Evolutionary conservation across 2,329 filamentous ascomycete genomes (phyloP), one percentile per base, ranked within the genome.

Genomic region (Aspergillus novoparasiticus): DNA sequence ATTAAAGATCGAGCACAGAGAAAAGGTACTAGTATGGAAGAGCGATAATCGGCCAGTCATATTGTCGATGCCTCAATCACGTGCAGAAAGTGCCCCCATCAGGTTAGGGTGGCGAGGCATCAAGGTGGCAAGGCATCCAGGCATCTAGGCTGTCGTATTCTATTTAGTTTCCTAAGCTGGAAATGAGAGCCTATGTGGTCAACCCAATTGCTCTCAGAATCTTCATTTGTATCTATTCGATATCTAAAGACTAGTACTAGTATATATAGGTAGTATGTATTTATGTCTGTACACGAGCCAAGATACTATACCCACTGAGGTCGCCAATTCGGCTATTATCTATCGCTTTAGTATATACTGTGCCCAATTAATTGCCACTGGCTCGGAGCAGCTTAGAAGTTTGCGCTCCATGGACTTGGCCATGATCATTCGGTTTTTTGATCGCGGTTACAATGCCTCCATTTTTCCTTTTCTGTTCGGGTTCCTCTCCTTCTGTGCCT

Each of bases 371-470:
- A 51, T n/a, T 32, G 26, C 2, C 26, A 28, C 48, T 51, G 26
- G 19, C 26, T 51, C 12, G 30, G 39, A 41, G 39, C 6, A 39
- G 71, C 70, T 54, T 50, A 75, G 67, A 63, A 76, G 74, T 66
- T 78, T 76, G 56, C 72, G 76, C 64, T 80, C 76, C 68, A 76
- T 75, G 11, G 71, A 71, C 28, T 80, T 80, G 23, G 77, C 78
- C 62, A 78, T 81, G 48, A 80, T 75, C 66, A 77, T 75, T 60
- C 82, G 74, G 66, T 83, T 84, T 45, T 79, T 79, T 57, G 82
- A 80, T 57, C 80, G 79, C 56, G 81, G 81, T 36, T 81, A 83
- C 50, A 84, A 71, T 43, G 82, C 79, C 73, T 83, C 80, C 79
- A 83, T 82, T 61, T 64, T 9, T 9, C 9, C 3, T 76, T 65